phyloP scores from a whole-genome alignment of 495 filamentous ascomycete genomes.

The Podospora tetraspora region DNA sequence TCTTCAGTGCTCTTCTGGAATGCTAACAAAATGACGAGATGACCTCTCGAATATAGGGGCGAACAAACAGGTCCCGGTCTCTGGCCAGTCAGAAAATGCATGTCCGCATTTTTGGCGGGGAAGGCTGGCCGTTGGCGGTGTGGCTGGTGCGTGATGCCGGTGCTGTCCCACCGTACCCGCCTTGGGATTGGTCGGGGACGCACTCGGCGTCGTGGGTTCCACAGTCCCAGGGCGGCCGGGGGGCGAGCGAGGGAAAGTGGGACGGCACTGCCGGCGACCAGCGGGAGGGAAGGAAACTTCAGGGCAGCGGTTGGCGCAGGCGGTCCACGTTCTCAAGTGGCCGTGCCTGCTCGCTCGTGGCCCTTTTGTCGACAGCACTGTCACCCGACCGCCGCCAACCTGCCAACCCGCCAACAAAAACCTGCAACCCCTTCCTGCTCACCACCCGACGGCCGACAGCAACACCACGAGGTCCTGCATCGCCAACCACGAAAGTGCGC shows the following conservation, averaged over 20 bases:
- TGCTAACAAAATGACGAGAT: background rate
- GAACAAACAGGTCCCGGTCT: background rate
- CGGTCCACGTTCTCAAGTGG: background rate
- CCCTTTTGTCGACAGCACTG: background rate
- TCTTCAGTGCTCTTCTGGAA: background rate
- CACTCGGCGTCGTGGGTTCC: background rate
- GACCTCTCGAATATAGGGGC: background rate
- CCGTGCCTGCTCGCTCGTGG: background rate
- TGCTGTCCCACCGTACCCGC: background rate
- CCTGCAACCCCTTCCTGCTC: background rate
- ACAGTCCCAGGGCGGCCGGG: background rate
- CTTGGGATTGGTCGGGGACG: background rate
- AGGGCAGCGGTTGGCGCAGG: background rate
- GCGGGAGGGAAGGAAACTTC: background rate
- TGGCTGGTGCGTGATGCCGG: background rate
- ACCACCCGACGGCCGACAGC: background rate
- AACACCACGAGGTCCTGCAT: background rate
- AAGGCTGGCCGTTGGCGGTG: background rate
- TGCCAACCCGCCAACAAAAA: background rate
- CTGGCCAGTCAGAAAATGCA: background rate
- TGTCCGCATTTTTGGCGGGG: background rate
- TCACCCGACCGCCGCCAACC: background rate
- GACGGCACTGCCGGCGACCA: background rate
- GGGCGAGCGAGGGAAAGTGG: background rate
- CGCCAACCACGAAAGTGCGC: background rate